Evolutionary conservation across 2,329 filamentous ascomycete species (phyloP).

Genomic region (Stylonectria norvegica): DNA sequence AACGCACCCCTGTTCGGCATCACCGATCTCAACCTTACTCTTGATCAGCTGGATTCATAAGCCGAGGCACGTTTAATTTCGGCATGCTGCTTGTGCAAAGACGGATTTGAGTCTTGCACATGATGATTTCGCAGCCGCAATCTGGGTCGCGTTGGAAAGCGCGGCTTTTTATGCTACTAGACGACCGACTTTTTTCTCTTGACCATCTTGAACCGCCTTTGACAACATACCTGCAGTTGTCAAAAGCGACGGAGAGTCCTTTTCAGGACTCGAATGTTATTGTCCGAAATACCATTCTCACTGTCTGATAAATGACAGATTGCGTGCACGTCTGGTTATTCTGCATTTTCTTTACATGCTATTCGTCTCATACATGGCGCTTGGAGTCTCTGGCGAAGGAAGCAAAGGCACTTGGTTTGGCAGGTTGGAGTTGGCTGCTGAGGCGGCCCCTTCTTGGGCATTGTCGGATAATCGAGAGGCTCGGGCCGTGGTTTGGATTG

Average conservation of each 20-base stretch:
- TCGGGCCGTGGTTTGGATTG: conserved; percentile 18
- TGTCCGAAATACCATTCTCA: conserved; percentile 30
- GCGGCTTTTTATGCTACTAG: too few species aligned
- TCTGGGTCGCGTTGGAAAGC: too few species aligned
- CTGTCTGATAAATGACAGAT: conserved; percentile 24
- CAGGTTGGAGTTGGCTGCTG: conserved; percentile 36
- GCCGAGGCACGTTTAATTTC: conserved; percentile 11
- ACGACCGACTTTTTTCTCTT: too few species aligned
- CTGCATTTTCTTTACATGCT: conserved; percentile 36
- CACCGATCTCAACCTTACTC: conserved; percentile 44
- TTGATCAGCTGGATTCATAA: conserved; percentile 46
- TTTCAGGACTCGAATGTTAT: too few species aligned
- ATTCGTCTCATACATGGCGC: conserved; percentile 39
- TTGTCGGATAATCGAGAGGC: conserved; percentile 25
- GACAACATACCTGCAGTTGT: conserved; percentile 18
- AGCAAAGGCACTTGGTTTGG: conserved; percentile 34
- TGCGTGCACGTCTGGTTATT: conserved; percentile 30
- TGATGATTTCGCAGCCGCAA: too few species aligned
- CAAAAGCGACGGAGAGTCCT: too few species aligned
- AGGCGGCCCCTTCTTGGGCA: conserved; percentile 23
- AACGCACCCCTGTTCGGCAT: conserved; percentile 59
- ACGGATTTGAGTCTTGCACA: too few species aligned
- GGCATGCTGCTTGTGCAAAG: too few species aligned
- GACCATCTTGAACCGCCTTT: too few species aligned
- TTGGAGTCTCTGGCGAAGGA: conserved; percentile 39